Conservation (phyloP, 768 basidiomycete species). For the Boletellus emodensis region DNA sequence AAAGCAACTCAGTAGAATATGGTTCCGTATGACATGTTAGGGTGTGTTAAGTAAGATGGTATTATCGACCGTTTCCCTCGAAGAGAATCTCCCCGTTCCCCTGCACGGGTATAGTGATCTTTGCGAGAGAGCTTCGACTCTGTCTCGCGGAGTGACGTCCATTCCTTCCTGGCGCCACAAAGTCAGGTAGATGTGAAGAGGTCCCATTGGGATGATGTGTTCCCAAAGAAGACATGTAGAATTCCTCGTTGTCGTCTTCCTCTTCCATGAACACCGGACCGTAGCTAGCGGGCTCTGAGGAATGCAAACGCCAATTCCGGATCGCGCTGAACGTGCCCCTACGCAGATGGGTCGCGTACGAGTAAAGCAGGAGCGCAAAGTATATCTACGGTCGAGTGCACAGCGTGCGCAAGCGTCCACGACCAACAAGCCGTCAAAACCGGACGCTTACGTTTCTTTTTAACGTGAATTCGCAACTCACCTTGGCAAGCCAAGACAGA, state of each 20-base stretch:
- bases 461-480: slow-evolving; percentile 33
- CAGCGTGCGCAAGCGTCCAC: background rate
- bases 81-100: slow-evolving; percentile 56
- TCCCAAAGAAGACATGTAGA: slow-evolving; percentile 63
- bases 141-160: slow-evolving; percentile 27
- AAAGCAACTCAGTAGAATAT: slow-evolving; percentile 6
- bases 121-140: slow-evolving; percentile 21
- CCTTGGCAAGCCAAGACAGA: slow-evolving; percentile 86
- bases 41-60: slow-evolving; percentile 15
- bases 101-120: slow-evolving; percentile 35
- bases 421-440: background rate
- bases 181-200: slow-evolving; percentile 60
- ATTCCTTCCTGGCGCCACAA: slow-evolving; percentile 48
- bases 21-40: slow-evolving; percentile 11
- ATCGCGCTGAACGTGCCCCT: slow-evolving; percentile 87
- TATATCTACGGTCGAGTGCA: slow-evolving; percentile 58
- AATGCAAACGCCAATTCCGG: slow-evolving; percentile 35
- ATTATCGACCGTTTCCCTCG: slow-evolving; percentile 53
- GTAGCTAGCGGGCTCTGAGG: slow-evolving; percentile 21
- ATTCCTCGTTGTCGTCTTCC: slow-evolving; percentile 62
- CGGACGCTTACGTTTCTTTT: background rate
- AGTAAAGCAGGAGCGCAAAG: slow-evolving; percentile 86
- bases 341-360: slow-evolving; percentile 88
- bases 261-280: slow-evolving; percentile 42
- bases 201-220: slow-evolving; percentile 38